These are phyloP conservation scores for Yamadazyma sp. DNA, from an alignment of 1,139 yeast genomes.

Conservation along the genomic window DNA sequence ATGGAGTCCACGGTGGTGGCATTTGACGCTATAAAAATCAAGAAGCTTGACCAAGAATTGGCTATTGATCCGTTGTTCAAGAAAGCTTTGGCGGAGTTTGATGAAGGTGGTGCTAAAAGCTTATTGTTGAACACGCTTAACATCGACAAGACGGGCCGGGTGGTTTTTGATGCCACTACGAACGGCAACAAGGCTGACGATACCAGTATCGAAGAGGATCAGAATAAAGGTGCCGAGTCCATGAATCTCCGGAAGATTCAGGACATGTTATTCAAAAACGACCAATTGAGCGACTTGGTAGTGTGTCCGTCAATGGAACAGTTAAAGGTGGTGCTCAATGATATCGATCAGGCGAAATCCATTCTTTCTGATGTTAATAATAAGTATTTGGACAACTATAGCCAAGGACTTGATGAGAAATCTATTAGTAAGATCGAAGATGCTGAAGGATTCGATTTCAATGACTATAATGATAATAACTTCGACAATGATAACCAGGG, in stretches of 20 bases:
- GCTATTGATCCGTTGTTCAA: constrained; percentile 86
- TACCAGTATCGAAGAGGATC: constrained; percentile 12
- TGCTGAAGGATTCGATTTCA: constrained; percentile 22
- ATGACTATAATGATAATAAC: constrained; percentile 34
- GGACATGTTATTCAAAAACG: constrained; percentile 24
- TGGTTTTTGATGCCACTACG: constrained; percentile 61
- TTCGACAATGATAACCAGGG: constrained; percentile 23
- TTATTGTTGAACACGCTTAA: constrained; percentile 69
- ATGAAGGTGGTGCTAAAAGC: constrained; percentile 93
- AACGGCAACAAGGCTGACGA: constrained; percentile 19
- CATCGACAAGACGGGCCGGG: constrained; percentile 57
- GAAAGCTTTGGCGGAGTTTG: constrained; percentile 87
- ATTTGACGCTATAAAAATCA: constrained; percentile 62
- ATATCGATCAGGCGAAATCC: constrained; percentile 55
- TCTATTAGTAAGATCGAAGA: constrained; percentile 15
- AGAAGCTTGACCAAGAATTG: constrained; percentile 73
- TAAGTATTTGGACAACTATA: constrained; percentile 20
- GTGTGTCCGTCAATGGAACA: constrained; percentile 66
- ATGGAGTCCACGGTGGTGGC: constrained; percentile 48
- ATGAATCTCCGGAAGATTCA: constrained; percentile 19
- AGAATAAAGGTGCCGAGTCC: constrained; percentile 6
- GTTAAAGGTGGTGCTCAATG: constrained; percentile 56
- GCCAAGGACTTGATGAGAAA: constrained; percentile 15
- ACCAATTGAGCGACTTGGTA: constrained; percentile 38
- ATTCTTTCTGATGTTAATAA: constrained; percentile 50